These are phyloP conservation scores for Calocybe gangraenosa DNA, from an alignment of 768 basidiomycete species.

Conservation along the genomic window DNA sequence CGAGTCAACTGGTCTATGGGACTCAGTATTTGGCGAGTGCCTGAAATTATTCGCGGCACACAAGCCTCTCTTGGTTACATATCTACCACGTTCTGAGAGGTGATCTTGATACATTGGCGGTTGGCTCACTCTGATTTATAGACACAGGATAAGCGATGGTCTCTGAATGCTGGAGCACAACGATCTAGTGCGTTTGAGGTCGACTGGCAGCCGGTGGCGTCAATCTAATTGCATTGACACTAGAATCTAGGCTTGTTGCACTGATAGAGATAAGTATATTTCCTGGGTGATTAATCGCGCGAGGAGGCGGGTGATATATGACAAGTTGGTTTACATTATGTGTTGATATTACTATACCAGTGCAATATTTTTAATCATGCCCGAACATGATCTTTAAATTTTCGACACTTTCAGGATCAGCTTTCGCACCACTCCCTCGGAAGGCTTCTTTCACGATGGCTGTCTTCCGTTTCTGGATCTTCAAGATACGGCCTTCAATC, in stretches of 20 bases:
- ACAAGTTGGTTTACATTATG: too few species aligned
- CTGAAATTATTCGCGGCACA: constrained; percentile 69
- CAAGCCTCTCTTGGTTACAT: constrained; percentile 56
- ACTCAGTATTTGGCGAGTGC: constrained; percentile 73
- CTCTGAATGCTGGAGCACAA: constrained; percentile 55
- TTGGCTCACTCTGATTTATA: constrained; percentile 10
- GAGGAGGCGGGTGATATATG: too few species aligned
- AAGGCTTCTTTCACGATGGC: constrained; percentile 86
- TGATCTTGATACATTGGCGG: constrained; percentile 1
- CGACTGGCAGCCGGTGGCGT: constrained; percentile 60
- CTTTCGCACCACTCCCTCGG: constrained; percentile 44
- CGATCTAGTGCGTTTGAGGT: constrained; percentile 72
- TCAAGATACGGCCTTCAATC: constrained; percentile 74
- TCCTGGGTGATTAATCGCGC: too few species aligned
- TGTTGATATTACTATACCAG: too few species aligned
- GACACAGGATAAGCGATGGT: constrained; percentile 52
- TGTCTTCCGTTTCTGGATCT: constrained; percentile 83
- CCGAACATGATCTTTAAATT: constrained; percentile 82
- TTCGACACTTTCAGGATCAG: constrained; percentile 70
- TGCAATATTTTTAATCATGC: constrained; percentile 25
- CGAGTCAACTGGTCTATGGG: constrained; percentile 77
- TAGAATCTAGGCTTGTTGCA: constrained; percentile 66
- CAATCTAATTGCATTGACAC: constrained; percentile 66
- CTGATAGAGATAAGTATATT: constrained; percentile 31
- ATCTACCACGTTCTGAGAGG: constrained; percentile 67